Conservation (phyloP, 495 filamentous ascomycete species). For the Penicillium maclennaniae region DNA sequence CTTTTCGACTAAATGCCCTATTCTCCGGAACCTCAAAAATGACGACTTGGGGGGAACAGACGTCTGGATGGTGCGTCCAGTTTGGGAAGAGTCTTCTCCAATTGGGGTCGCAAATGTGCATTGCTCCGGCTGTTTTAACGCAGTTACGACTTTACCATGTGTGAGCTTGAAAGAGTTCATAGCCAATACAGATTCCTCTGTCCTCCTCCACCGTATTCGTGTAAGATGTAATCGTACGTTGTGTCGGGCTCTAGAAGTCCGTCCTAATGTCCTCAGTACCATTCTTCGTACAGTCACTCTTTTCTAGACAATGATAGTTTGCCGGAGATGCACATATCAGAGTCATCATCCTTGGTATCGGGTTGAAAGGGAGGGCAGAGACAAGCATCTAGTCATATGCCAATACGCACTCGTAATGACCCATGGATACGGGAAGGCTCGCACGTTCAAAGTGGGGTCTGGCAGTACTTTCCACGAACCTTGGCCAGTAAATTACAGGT, state of each 20-base stretch:
- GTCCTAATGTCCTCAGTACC: background rate
- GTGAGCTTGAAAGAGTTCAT: slow-evolving; percentile 39
- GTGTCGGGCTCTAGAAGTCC: background rate
- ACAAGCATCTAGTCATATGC: background rate
- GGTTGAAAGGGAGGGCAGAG: background rate
- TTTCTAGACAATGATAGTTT: background rate
- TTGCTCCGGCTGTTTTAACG: slow-evolving; percentile 39
- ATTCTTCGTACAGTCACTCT: background rate
- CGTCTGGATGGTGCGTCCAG: slow-evolving; percentile 35
- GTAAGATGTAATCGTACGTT: slow-evolving; percentile 9
- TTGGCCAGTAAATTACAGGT: slow-evolving; percentile 7
- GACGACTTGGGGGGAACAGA: slow-evolving; percentile 33
- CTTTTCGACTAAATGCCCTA: slow-evolving; percentile 79
- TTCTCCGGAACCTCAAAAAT: slow-evolving; percentile 23
- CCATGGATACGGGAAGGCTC: background rate
- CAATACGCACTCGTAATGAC: background rate
- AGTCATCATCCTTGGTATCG: background rate
- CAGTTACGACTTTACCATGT: slow-evolving; percentile 41
- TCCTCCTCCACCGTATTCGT: slow-evolving; percentile 22
- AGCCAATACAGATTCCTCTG: slow-evolving; percentile 44
- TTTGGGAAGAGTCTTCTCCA: slow-evolving; percentile 30
- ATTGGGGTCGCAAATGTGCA: slow-evolving; percentile 33
- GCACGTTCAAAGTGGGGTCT: background rate
- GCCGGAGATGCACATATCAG: background rate
- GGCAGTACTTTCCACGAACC: background rate